Evolutionary conservation across 169 alveolate genomes (phyloP).

Genomic region (Cryptosporidium tyzzeri): DNA sequence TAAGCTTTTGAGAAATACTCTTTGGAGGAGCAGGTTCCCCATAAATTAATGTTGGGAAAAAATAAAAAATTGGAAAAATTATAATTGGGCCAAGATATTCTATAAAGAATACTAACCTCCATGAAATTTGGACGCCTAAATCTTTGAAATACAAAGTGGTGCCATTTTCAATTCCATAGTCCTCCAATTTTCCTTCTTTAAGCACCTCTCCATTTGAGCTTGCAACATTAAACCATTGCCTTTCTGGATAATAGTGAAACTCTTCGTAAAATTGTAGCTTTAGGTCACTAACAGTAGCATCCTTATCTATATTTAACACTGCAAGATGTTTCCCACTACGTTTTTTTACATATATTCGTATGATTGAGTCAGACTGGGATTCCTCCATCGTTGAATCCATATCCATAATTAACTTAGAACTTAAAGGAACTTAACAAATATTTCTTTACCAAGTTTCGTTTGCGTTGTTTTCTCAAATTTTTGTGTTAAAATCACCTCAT

Average conservation of each 20-base stretch:
- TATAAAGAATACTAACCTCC: conserved; percentile 95
- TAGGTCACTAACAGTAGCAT: conserved; percentile 64
- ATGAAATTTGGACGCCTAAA: conserved; percentile 95
- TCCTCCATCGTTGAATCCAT: conserved; percentile 27
- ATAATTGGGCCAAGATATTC: conserved; percentile 98
- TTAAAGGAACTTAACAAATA: neutral
- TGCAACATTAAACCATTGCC: conserved; percentile 85
- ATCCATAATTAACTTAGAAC: neutral
- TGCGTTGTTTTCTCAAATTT: neutral
- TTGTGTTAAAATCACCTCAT: neutral
- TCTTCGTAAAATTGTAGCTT: conserved; percentile 60
- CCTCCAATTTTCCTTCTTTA: conserved; percentile 60
- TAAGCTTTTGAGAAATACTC: conserved; percentile 80
- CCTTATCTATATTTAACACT: conserved; percentile 41
- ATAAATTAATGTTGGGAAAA: conserved; percentile 85
- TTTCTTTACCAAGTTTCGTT: neutral
- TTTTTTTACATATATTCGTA: conserved; percentile 65
- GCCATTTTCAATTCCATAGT: conserved; percentile 83
- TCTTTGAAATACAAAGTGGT: conserved; percentile 85
- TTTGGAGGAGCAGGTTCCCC: conserved; percentile 80
- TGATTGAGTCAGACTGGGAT: conserved; percentile 13
- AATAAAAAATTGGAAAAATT: conserved; percentile 92
- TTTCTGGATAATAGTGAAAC: conserved; percentile 85
- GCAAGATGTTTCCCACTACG: conserved; percentile 76
- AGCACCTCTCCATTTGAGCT: conserved; percentile 79